These are phyloP conservation scores for Aurinia saxatilis DNA, from an alignment of 345 rosid genomes.

Conservation along the genomic window DNA sequence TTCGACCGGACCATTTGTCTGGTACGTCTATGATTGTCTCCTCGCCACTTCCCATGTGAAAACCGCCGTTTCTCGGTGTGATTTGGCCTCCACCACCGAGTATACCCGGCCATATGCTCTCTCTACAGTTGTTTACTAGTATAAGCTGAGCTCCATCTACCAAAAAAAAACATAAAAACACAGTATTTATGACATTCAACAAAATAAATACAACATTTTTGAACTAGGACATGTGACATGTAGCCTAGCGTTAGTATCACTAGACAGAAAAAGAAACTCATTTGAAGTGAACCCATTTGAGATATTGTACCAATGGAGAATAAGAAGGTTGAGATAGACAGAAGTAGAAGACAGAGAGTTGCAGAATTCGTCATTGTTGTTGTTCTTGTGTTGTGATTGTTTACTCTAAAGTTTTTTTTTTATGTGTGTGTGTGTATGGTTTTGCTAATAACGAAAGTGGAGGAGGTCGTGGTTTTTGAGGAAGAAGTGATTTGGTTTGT, in stretches of 20 bases:
- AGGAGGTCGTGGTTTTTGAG: slow-evolving; percentile 18
- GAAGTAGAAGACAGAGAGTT: slow-evolving; percentile 25
- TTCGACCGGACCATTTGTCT: slow-evolving; percentile 73
- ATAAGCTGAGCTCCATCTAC: slow-evolving; percentile 70
- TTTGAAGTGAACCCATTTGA: background rate
- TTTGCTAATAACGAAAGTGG: background rate
- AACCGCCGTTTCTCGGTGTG: slow-evolving; percentile 58
- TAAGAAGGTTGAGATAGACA: slow-evolving; percentile 18
- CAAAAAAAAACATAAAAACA: background rate
- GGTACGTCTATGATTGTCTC: slow-evolving; percentile 65
- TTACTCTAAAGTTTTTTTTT: background rate
- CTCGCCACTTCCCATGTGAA: slow-evolving; percentile 55
- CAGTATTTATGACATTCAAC: background rate
- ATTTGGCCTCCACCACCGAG: slow-evolving; percentile 63
- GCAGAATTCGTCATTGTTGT: slow-evolving; percentile 33
- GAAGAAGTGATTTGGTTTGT: background rate
- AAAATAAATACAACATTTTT: too few species aligned
- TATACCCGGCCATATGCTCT: slow-evolving; percentile 78
- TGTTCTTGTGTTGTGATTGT: background rate
- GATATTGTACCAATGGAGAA: slow-evolving; percentile 25
- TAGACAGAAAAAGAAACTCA: background rate
- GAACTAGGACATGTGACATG: background rate
- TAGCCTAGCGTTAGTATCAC: too few species aligned
- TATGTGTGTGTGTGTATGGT: background rate
- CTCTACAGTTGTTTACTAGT: slow-evolving; percentile 73